Evolutionary conservation across 495 filamentous ascomycete species (phyloP).

Genomic region (Cryomyces antarcticus): DNA sequence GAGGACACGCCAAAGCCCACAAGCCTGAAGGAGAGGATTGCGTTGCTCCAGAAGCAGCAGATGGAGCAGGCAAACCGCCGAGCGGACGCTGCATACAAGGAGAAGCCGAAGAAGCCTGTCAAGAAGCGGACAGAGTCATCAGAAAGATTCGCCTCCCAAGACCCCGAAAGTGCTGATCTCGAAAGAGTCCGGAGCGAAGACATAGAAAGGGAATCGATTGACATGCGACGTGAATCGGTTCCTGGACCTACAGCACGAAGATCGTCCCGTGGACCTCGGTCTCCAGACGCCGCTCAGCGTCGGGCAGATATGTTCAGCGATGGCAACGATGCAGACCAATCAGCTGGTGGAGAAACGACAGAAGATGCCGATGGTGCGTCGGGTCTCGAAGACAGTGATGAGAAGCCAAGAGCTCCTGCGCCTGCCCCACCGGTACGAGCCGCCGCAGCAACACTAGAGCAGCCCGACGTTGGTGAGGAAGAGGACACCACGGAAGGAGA

Average conservation of each 20-base stretch:
- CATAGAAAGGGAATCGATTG: conserved; percentile 12
- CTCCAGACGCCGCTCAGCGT: conserved; percentile 28
- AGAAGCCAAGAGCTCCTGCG: conserved; percentile 13
- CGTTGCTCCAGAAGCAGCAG: conserved; percentile 83
- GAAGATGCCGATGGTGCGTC: conserved; percentile 63
- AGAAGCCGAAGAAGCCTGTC: conserved; percentile 61
- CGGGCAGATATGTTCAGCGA: conserved; percentile 41
- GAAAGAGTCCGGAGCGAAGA: conserved; percentile 12
- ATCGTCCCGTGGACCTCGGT: conserved; percentile 27
- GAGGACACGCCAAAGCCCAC: conserved; percentile 75
- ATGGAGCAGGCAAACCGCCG: conserved; percentile 65
- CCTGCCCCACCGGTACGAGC: conserved; percentile 4
- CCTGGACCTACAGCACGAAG: conserved; percentile 15
- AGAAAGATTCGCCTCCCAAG: conserved; percentile 4
- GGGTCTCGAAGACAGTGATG: conserved; percentile 55
- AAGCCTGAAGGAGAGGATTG: conserved; percentile 85
- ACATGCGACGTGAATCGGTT: conserved; percentile 33
- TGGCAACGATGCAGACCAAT: conserved; percentile 79
- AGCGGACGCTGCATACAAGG: conserved; percentile 60
- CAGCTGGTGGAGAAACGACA: conserved; percentile 60
- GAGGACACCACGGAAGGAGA: conserved; percentile 30
- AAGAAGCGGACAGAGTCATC: conserved; percentile 55
- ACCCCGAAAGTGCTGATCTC: conserved; percentile 7
- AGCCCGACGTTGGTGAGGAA: conserved; percentile 18
- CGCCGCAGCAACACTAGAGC: conserved; percentile 6